Evolutionary conservation across 768 basidiomycete species (phyloP), one percentile per base, ranked within the genome.

Genomic region (Suillus subaureus): DNA sequence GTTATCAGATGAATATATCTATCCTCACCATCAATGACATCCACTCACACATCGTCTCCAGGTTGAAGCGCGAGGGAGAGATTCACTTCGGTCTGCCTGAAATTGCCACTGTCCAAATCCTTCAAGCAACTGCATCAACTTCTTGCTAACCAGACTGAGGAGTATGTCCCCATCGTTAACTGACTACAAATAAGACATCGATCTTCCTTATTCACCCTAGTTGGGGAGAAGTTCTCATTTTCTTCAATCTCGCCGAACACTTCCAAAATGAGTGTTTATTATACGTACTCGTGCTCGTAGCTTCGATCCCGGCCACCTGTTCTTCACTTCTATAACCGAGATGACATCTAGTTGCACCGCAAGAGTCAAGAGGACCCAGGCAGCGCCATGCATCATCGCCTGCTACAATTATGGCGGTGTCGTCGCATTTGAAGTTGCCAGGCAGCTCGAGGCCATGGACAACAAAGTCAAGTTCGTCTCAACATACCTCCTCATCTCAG

Each of bases 171-270:
- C n/a, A n/a, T n/a, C n/a, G n/a, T n/a, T n/a, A n/a, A n/a, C 49
- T 78, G 8, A 69, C 73, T 0, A 80, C 81, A 0, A 68, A 71
- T 54, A 81, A 80, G 69, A 79, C 80, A 1, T n/a, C n/a, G n/a
- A n/a, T n/a, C n/a, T n/a, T n/a, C 69, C 75, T 82, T 67, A 73
- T 82, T 28, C 81, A 82, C 67, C 80, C 81, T 0, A 80, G 81
- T 68, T 78, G 79, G 3, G 80, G 80, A 16, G 81, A 79, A 40
- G 72, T 31, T 31, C 69, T 79, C 12, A 73, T 78, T 60, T 82
- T 82, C 69, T 72, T 82, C 60, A 81, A 80, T 66, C 72, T 82
- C 31, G 31, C 31, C 3, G 5, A 2, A 31, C 5, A n/a, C n/a
- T n/a, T n/a, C n/a, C n/a, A n/a, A n/a, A n/a, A 31, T 31, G 31